Base-by-base conservation (phyloP, 2,329 filamentous ascomycete species). In the Claviceps cyperi region DNA sequence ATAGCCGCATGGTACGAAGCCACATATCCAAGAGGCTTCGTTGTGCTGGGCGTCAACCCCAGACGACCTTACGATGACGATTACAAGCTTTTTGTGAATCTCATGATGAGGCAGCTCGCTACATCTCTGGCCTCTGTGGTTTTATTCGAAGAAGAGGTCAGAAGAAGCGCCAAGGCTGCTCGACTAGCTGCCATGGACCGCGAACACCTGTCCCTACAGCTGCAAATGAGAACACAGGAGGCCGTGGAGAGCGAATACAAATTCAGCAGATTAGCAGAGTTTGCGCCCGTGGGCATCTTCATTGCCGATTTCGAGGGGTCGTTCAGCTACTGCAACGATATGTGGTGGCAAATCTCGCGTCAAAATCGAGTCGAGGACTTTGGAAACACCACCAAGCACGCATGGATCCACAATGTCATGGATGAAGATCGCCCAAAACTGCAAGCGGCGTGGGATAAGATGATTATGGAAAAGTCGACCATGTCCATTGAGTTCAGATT, bases 241-340 rank as follows among this genome's bases (percentile, higher is more conserved):
- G 50, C 50, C 11, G 50, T 51, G 11, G 50, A 51, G 47, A 51
- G 47, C 21, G 50, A 51, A 38, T 51, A 51, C n/a, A 44, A 28
- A 52, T 91, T 92, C 61, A 87, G 84, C 1, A 75, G 84, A 43
- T 87, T 91, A 83, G 85, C 86, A 2, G 86, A 90, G 59, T 86
- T 88, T 54, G 84, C 84, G 0, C 86, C 86, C 0, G 86, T 90
- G 1, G 86, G 86, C 24, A 83, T 92, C 67, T 91, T 90, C 62
- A 90, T 91, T 56, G 84, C 85, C 17, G 77, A 88, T 58, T 73
- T 77, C 1, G 64, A 72, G 40, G 86, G 86, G 2, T 70, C 75
- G 21, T 84, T 91, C 57, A 85, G 76, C 5, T 91, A 51, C 28
- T 51, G 50, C 28, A 51, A 51, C 60, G 84, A 90, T 53, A 85